Evolutionary conservation across 1,284 basidiomycete species (phyloP), one percentile per base, ranked within the genome.

Genomic region (Mrakiaceae sp.): DNA sequence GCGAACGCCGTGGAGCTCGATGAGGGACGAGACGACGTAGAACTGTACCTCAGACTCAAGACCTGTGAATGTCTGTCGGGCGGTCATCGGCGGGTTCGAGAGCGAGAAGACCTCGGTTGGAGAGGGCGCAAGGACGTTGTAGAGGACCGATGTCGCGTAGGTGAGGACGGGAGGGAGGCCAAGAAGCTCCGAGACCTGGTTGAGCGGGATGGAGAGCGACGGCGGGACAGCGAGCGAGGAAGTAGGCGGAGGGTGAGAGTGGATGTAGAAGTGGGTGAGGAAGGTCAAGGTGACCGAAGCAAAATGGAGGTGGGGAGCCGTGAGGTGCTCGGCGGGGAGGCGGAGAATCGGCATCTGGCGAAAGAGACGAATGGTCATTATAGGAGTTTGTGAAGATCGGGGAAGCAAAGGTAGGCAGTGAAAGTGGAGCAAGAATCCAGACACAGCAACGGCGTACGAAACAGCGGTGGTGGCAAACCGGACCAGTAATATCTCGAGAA

Each of bases 141-240:
- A 98, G 6, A 98, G 81, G 2, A 97, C 93, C 44, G 87, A 88
- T 73, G 95, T 93, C 10, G 93, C 88, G 72, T 96, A 98, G 2
- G 93, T 97, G 57, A 95, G 80, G 53, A 97, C 81, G 0, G 94
- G 93, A 0, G 95, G 93, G 1, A 98, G 77, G 67, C 88, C 87
- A 12, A 98, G 83, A 60, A 87, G 79, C 0, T 80, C 76, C 27
- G 85, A 90, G 40, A 93, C 80, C 68, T 83, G 80, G n/a, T 92
- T 82, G 43, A 91, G 81, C 0, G 92, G 94, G 6, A 94, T 76
- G 3, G 88, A 83, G 65, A 96, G 78, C 1, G 85, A 79, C 0
- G 81, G 77, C 14, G 92, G 93, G 56, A 96, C 84, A 27, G 78
- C 72, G 63, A 86, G 44, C 40, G 53, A 47, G 4, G 58, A 47